Conservation (phyloP, 2,329 filamentous ascomycete genomes). For the Septoria linicola region DNA sequence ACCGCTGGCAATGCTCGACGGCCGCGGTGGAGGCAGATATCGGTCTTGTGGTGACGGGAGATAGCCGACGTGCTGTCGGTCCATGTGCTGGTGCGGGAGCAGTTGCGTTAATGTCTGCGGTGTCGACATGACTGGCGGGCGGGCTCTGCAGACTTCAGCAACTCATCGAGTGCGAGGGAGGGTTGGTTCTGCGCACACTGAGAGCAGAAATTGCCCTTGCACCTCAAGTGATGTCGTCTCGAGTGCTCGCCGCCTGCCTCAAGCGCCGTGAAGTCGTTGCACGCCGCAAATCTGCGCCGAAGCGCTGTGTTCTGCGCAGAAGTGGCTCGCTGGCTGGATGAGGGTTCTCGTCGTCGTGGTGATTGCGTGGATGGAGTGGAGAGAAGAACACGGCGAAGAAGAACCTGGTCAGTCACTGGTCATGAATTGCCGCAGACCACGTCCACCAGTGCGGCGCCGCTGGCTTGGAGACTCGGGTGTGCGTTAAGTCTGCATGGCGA, state of each 20-base stretch:
- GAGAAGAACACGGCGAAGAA: not conserved
- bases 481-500: constrained; percentile 8
- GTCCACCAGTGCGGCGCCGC: constrained; percentile 1
- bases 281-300: constrained; percentile 3
- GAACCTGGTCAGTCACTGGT: constrained; percentile 2
- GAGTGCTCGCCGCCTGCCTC: constrained; percentile 5
- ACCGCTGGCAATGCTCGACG: constrained; percentile 36
- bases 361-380: not conserved
- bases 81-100: constrained; percentile 35
- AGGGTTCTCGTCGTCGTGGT: not conserved
- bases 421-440: constrained; percentile 8
- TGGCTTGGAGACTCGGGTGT: constrained; percentile 1
- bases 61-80: constrained; percentile 31
- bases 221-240: constrained; percentile 13
- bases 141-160: not conserved
- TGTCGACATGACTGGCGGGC: constrained; percentile 30
- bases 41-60: constrained; percentile 35
- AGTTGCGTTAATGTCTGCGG: constrained; percentile 36
- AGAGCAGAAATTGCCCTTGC: constrained; percentile 2
- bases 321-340: not conserved
- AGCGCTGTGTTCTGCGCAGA: not conserved
- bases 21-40: constrained; percentile 36
- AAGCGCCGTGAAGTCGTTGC: constrained; percentile 6
- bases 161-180: constrained; percentile 1
- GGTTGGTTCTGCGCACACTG: not conserved